Evolutionary conservation across 1,284 basidiomycete species (phyloP), one percentile per base, ranked within the genome.

Genomic region (Ganoderma boninense): DNA sequence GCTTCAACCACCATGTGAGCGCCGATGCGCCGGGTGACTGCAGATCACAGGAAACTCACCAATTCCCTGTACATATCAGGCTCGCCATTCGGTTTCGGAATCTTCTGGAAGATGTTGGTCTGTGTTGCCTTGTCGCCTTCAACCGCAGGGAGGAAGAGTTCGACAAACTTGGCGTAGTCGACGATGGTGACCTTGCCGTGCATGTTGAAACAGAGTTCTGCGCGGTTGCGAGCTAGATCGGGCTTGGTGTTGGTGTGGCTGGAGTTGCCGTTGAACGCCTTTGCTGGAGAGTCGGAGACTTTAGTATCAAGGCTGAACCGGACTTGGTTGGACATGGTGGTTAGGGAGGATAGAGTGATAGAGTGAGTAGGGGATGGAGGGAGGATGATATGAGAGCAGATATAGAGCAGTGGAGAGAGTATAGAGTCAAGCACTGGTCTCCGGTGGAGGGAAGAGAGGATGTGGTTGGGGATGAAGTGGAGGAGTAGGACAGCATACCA

Each of bases 151-250:
- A n/a, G n/a, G n/a, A n/a, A n/a, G n/a, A n/a, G n/a, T n/a, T n/a
- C n/a, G n/a, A n/a, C n/a, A n/a, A n/a, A n/a, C n/a, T n/a, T n/a
- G n/a, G n/a, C n/a, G n/a, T n/a, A n/a, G n/a, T n/a, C n/a, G n/a
- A n/a, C n/a, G n/a, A n/a, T n/a, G n/a, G n/a, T n/a, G n/a, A n/a
- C n/a, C n/a, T n/a, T n/a, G n/a, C n/a, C 40, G 43, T 62, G 43
- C 62, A 62, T 62, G 62, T 62, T 62, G 40, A 23, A 46, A 43
- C 62, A 42, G 29, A 62, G 62, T 26, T 62, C 62, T 10, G 26
- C 18, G 29, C 62, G 62, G 14, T 46, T 35, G 14, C 29, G 32
- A 20, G 26, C 32, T 20, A 57, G 56, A 35, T 57, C 56, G 1
- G 26, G 14, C 56, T 57, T 57, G 6, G 32, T 57, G 18, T 32